phyloP scores from a whole-genome alignment of 2,329 filamentous ascomycete species.

The Talaromyces sp. region DNA sequence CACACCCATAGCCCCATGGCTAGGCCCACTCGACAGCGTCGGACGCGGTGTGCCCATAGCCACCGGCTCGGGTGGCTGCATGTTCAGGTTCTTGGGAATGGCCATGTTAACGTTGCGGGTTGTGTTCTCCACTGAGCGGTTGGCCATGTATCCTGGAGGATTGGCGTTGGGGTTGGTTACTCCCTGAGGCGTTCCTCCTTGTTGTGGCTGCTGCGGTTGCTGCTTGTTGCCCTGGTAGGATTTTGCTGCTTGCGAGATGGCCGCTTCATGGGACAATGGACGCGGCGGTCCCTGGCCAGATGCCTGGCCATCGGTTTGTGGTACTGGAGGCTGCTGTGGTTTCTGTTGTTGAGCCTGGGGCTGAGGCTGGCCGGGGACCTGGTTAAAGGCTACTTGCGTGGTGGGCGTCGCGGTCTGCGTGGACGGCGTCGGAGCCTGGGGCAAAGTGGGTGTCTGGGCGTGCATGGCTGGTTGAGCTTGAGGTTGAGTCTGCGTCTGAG shows the following conservation, averaged over 20 bases:
- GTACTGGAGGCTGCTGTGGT: conserved; percentile 17
- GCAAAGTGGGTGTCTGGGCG: conserved; percentile 14
- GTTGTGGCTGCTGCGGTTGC: conserved; percentile 4
- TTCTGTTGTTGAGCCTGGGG: conserved; percentile 1
- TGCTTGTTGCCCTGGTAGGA: conserved; percentile 33
- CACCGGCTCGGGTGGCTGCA: conserved; percentile 68
- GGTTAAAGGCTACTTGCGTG: conserved; percentile 3
- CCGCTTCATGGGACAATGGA: conserved; percentile 41
- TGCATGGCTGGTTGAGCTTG: conserved; percentile 10
- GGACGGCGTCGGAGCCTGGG: neutral
- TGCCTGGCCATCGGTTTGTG: conserved; percentile 28
- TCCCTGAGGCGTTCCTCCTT: conserved; percentile 22
- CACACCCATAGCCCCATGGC: conserved; percentile 70
- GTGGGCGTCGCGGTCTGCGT: neutral
- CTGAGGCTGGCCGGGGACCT: neutral
- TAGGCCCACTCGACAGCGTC: conserved; percentile 73
- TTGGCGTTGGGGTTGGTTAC: conserved; percentile 34
- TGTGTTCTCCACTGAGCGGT: conserved; percentile 34
- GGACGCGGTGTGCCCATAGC: conserved; percentile 67
- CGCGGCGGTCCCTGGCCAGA: conserved; percentile 34
- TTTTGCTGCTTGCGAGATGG: conserved; percentile 41
- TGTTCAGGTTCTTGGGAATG: conserved; percentile 75
- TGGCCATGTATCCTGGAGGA: conserved; percentile 37
- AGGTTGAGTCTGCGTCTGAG: neutral
- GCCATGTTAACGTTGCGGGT: conserved; percentile 62